Evolutionary conservation across 106 monocot species (phyloP).

Genomic region (Triglochin maritima): DNA sequence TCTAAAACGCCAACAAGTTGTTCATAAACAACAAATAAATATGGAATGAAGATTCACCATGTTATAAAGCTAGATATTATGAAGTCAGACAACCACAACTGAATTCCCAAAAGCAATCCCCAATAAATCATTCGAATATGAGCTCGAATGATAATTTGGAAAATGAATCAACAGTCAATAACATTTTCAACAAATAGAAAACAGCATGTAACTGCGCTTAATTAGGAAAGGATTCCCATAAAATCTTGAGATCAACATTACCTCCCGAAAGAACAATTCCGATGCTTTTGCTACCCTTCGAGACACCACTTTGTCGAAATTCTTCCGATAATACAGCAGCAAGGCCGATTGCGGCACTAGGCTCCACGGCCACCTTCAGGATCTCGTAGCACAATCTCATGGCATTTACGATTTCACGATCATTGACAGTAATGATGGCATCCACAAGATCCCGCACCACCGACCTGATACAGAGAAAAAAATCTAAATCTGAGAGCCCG

Average conservation of each 20-base stretch:
- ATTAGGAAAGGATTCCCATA: conserved; percentile 63
- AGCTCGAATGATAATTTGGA: not conserved
- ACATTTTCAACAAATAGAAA: not conserved
- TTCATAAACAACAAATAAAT: no score
- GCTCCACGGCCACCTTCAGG: conserved; percentile 85
- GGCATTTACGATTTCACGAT: conserved; percentile 63
- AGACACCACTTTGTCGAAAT: conserved; percentile 33
- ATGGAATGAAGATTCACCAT: no score
- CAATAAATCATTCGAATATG: no score
- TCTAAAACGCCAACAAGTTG: no score
- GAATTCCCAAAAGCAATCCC: no score
- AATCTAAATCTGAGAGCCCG: no score
- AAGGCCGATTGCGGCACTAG: conserved; percentile 82
- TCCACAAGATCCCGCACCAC: conserved; percentile 89
- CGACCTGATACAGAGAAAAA: conserved; percentile 37
- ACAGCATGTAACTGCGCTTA: not conserved
- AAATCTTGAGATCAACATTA: conserved; percentile 63
- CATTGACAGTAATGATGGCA: conserved; percentile 66
- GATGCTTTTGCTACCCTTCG: conserved; percentile 42
- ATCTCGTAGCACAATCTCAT: conserved; percentile 90
- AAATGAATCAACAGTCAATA: not conserved
- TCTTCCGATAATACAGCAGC: conserved; percentile 70
- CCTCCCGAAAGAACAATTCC: conserved; percentile 89
- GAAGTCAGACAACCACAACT: no score
- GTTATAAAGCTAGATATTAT: not conserved